These are phyloP conservation scores for Phialocephala sp. DNA, from an alignment of 2,329 filamentous ascomycete species.

Conservation along the genomic window DNA sequence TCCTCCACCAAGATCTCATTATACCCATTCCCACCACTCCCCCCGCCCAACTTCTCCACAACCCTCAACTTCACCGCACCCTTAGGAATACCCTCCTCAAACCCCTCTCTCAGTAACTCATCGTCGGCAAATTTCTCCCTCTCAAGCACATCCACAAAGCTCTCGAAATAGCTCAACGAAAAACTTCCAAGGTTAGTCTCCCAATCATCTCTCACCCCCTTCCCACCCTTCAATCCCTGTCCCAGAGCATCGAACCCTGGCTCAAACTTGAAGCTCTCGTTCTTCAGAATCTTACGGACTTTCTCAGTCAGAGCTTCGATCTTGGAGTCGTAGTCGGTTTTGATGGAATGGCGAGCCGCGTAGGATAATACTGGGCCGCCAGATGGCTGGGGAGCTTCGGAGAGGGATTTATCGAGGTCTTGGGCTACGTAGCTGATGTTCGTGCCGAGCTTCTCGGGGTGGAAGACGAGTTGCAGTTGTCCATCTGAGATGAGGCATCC, in stretches of 20 bases:
- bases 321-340: slow-evolving; percentile 50
- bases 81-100: slow-evolving; percentile 32
- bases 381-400: slow-evolving; percentile 47
- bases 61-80: slow-evolving; percentile 30
- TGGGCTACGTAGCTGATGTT: slow-evolving; percentile 50
- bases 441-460: slow-evolving; percentile 48
- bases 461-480: slow-evolving; percentile 56
- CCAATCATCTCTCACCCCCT: slow-evolving; percentile 49
- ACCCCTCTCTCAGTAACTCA: slow-evolving; percentile 35
- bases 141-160: slow-evolving; percentile 49
- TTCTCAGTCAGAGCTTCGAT: slow-evolving; percentile 49
- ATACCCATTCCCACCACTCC: slow-evolving; percentile 22
- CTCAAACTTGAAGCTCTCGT: slow-evolving; percentile 51
- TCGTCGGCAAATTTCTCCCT: slow-evolving; percentile 51
- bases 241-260: slow-evolving; percentile 55
- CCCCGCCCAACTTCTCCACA: slow-evolving; percentile 29
- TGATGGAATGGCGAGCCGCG: slow-evolving; percentile 50
- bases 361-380: slow-evolving; percentile 48
- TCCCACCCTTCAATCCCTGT: slow-evolving; percentile 47
- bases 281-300: slow-evolving; percentile 45
- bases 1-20: slow-evolving; percentile 54
- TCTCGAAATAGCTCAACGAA: slow-evolving; percentile 51
- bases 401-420: slow-evolving; percentile 52
- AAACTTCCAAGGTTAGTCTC: slow-evolving; percentile 50
- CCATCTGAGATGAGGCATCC: slow-evolving; percentile 52